Percentiles rank a stretch among this genome's conserved stretches.
Evolutionary conservation across 139 green algal species (phyloP).

Genomic region (Volvox reticuliferus): DNA sequence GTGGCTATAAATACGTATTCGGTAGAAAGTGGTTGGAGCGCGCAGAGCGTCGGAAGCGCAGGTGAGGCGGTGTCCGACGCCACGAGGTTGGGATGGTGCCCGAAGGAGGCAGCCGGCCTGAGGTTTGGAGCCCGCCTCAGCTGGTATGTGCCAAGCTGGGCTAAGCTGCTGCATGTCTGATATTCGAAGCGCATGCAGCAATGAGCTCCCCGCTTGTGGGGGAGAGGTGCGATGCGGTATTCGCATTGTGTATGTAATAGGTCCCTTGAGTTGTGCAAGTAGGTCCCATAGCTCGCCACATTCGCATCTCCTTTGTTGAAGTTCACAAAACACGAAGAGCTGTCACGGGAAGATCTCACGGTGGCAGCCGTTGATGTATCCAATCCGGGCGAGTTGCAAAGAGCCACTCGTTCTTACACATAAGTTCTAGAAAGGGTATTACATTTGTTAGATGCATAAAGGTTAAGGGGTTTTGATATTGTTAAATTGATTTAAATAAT

Average conservation of each 20-base stretch:
- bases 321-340: too few relatives aligned
- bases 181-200: background rate
- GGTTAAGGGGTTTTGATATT: background rate
- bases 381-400: too few relatives aligned
- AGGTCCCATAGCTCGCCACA: too few relatives aligned
- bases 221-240: too few relatives aligned
- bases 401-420: too few relatives aligned
- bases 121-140: background rate
- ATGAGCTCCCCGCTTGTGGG: background rate
- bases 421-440: too few relatives aligned
- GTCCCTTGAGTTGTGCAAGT: too few relatives aligned
- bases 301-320: too few relatives aligned
- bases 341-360: too few relatives aligned
- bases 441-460: background rate
- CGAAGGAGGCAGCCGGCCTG: background rate
- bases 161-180: background rate
- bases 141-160: background rate
- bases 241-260: too few relatives aligned
- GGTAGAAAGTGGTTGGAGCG: conserved; percentile 1
- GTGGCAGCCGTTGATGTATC: too few relatives aligned
- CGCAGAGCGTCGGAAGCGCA: background rate
- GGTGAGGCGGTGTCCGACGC: background rate
- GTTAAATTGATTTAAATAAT: too few relatives aligned
- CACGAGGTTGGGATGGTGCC: background rate
- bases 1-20: conserved; percentile 25